Evolutionary conservation across 805 yeast genomes (phyloP).

Genomic region (Saccharomyces jurei): DNA sequence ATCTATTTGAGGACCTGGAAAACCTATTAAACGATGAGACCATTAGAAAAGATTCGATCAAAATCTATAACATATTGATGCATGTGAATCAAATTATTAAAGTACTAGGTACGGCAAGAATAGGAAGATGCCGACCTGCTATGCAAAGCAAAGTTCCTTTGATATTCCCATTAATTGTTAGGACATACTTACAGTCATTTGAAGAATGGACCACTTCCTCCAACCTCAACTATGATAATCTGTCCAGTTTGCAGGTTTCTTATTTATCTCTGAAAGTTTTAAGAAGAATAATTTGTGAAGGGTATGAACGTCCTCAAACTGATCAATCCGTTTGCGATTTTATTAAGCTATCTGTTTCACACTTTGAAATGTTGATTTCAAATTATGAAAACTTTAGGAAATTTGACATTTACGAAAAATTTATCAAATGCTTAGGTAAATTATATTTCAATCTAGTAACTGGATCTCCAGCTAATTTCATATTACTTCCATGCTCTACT

Average conservation of each 20-base stretch:
- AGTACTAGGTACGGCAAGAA: constrained; percentile 61
- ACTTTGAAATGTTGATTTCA: constrained; percentile 48
- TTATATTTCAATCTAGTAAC: constrained; percentile 53
- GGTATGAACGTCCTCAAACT: constrained; percentile 62
- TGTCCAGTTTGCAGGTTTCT: constrained; percentile 61
- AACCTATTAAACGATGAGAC: constrained; percentile 38
- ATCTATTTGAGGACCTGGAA: constrained; percentile 59
- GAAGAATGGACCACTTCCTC: constrained; percentile 50
- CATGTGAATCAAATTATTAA: constrained; percentile 75
- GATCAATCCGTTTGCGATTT: constrained; percentile 50
- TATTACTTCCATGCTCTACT: constrained; percentile 55
- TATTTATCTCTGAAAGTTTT: constrained; percentile 69
- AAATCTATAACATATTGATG: constrained; percentile 53
- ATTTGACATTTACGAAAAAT: constrained; percentile 49
- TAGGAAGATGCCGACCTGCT: constrained; percentile 75
- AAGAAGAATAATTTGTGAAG: constrained; percentile 67
- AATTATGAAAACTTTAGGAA: constrained; percentile 43
- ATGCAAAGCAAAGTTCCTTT: constrained; percentile 65
- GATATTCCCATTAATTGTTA: constrained; percentile 50
- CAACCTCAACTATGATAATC: constrained; percentile 29
- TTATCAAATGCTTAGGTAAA: constrained; percentile 68
- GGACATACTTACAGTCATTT: constrained; percentile 52
- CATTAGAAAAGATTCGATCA: constrained; percentile 39
- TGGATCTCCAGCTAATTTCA: constrained; percentile 60
- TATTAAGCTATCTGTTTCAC: constrained; percentile 45